Base-by-base conservation (phyloP, 2,329 filamentous ascomycete species). In the Neonectria punicea region DNA sequence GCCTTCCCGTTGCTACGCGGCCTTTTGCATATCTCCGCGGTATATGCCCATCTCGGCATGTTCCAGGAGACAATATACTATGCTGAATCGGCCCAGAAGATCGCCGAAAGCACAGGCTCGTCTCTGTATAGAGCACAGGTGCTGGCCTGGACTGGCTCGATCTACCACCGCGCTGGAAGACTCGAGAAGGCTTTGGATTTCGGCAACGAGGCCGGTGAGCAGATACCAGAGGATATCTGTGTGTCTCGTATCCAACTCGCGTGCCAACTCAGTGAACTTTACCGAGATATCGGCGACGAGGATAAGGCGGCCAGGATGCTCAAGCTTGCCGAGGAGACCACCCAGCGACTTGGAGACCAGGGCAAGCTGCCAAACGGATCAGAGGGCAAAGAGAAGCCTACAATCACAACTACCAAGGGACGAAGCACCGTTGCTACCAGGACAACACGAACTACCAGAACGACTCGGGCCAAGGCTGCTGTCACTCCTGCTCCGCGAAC, bases 51-150 rank as follows among this genome's bases (percentile, higher is more conserved):
- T 69, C 87, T 96, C 67, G 96, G 96, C 30, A 87, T 97, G 80
- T 93, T 94, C 68, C 90, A 93, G 65, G 95, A 98, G 77, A 95
- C 95, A 2, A 81, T 95, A 1, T 96, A 94, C 76, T 97, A 97
- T 71, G 90, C 92, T 1, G 92, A 98, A 70, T 92, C 96, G 72
- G 94, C 94, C 0, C 84, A 91, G 58, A 93, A 92, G 73, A 87
- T 97, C 65, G 93, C 93, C 22, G 85, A 86, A 63, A 88, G 86
- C n/a, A 87, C 92, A 9, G 83, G 86, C 53, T 90, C 92, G 0
- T 83, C 86, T 39, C 84, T 90, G 13, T 86, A 87, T 71, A 79
- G 82, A 46, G 84, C 86, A 0, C 84, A 88, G 67, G 85, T 85
- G 8, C 82, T 85, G 4, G 81, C 84, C 5, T 87, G 87, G 83